A percentile compares a stretch with the other conserved stretches of the same genome.
These are phyloP conservation scores for Nidularia pulvinata DNA, from an alignment of 768 basidiomycete genomes.

Conservation along the genomic window DNA sequence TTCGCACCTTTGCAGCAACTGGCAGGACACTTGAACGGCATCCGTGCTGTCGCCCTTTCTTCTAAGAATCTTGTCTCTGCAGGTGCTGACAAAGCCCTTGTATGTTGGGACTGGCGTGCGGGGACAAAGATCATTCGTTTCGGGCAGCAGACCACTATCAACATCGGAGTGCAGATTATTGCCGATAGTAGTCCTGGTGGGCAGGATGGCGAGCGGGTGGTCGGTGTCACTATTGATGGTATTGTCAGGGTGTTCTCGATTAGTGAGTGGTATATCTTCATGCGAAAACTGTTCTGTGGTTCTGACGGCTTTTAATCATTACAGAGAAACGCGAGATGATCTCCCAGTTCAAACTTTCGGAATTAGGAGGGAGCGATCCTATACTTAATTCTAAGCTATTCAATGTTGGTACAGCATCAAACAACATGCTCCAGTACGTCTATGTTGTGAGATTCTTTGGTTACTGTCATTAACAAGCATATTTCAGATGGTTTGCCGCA, in stretches of 20 bases:
- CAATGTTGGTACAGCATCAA: constrained; percentile 78
- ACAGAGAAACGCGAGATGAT: constrained; percentile 81
- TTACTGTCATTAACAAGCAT: constrained; percentile 2
- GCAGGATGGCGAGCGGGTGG: constrained; percentile 76
- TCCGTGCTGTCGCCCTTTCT: constrained; percentile 86
- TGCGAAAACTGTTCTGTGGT: constrained; percentile 8
- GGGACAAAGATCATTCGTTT: constrained; percentile 90
- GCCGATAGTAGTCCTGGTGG: constrained; percentile 29
- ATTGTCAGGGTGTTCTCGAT: constrained; percentile 92
- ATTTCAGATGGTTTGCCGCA: constrained; percentile 82
- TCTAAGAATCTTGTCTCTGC: constrained; percentile 87
- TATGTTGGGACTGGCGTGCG: constrained; percentile 90
- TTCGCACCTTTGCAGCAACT: constrained; percentile 85
- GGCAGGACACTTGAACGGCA: constrained; percentile 86
- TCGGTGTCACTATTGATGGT: constrained; percentile 92
- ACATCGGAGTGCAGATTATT: constrained; percentile 88
- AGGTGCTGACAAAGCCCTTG: constrained; percentile 70
- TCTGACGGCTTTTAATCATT: not conserved
- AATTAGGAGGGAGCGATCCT: constrained; percentile 71
- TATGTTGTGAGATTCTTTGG: not conserved
- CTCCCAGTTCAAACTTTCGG: constrained; percentile 86
- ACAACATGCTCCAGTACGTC: constrained; percentile 80
- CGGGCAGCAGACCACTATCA: constrained; percentile 91
- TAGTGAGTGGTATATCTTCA: too few relatives aligned
- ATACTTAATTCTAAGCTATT: constrained; percentile 65